Evolutionary conservation across 345 rosid species (phyloP), one percentile per base, ranked within the genome.

Genomic region (Eutrema yunnanense): DNA sequence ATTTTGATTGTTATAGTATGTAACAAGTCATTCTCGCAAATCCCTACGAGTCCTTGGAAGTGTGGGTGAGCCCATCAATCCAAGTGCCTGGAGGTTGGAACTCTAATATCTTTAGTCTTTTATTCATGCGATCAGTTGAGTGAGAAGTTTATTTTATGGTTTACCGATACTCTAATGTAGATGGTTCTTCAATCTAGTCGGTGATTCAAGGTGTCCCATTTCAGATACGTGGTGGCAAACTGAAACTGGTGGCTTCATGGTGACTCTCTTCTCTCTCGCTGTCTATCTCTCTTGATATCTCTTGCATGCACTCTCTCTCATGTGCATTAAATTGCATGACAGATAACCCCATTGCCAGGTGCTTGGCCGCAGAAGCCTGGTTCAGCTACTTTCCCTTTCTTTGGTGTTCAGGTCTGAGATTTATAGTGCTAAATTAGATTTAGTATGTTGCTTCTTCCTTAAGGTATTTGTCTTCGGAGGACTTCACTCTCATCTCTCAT

Each of bases 211-310:
- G 73, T 92, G 99, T 71, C 99, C 99, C 46, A 95, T 95, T 72
- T 90, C 96, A 32, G 99, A 95, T 76, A 95, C 99, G 22, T 95
- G 99, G 99, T 95, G 99, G 99, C 98, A 95, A 82, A 95, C 99
- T 67, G 99, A 95, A 87, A 92, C 97, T 62, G 99, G 99, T 22
- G 99, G 99, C 71, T 90, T 92, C 82, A 84, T 95, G 98, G 99
- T 89, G 82, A 40, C 26, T 43, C 33, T 69, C 71, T 29, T 65
- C n/a, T 55, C 52, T 49, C 30, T 30, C 12, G 19, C 71, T 71
- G 19, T 32, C 27, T 54, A 4, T 71, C 8, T 43, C 43, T 26
- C 3, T 56, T 54, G 42, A 53, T 46, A 41, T 50, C 47, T 27
- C 58, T 77, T 16, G 16, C 47, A 27, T 78, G 7, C 57, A 49